phyloP scores from a whole-genome alignment of 805 yeast species.

The Ogataea wickerhamii region DNA sequence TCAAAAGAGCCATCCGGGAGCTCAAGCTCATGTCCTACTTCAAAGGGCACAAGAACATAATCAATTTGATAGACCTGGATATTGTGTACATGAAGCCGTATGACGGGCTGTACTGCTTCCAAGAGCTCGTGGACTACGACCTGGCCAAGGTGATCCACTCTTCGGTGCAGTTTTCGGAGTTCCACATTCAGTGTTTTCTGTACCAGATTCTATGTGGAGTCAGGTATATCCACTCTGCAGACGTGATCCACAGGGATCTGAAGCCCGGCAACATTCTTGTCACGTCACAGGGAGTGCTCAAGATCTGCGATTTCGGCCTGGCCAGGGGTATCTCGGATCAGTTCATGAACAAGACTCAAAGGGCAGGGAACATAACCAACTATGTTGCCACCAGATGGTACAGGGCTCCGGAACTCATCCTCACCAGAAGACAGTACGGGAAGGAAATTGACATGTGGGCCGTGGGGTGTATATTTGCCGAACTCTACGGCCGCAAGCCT shows the following conservation, averaged over 20 bases:
- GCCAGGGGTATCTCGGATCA: constrained; percentile 65
- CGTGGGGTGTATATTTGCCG: constrained; percentile 85
- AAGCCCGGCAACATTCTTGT: constrained; percentile 89
- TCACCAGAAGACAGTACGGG: constrained; percentile 55
- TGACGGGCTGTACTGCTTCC: constrained; percentile 86
- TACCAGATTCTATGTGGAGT: constrained; percentile 86
- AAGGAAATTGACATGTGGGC: constrained; percentile 91
- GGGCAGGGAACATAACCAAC: constrained; percentile 55
- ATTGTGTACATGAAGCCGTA: constrained; percentile 61
- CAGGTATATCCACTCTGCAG: constrained; percentile 87
- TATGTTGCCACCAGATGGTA: constrained; percentile 97
- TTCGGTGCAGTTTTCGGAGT: constrained; percentile 73
- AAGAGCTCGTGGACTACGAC: constrained; percentile 81
- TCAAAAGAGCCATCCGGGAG: constrained; percentile 82
- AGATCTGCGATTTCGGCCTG: constrained; percentile 91
- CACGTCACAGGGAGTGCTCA: constrained; percentile 66
- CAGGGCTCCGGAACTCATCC: constrained; percentile 85
- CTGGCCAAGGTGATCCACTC: constrained; percentile 78
- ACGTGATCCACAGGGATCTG: constrained; percentile 86
- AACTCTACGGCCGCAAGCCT: constrained; percentile 76
- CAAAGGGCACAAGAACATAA: constrained; percentile 82
- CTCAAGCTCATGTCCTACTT: constrained; percentile 75
- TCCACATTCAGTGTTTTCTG: constrained; percentile 69
- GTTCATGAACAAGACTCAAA: constrained; percentile 31
- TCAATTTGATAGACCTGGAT: constrained; percentile 71